Evolutionary conservation across 441 rosid genomes (phyloP), one percentile per base, ranked within the genome.

Genomic region (Populus hybrid): DNA sequence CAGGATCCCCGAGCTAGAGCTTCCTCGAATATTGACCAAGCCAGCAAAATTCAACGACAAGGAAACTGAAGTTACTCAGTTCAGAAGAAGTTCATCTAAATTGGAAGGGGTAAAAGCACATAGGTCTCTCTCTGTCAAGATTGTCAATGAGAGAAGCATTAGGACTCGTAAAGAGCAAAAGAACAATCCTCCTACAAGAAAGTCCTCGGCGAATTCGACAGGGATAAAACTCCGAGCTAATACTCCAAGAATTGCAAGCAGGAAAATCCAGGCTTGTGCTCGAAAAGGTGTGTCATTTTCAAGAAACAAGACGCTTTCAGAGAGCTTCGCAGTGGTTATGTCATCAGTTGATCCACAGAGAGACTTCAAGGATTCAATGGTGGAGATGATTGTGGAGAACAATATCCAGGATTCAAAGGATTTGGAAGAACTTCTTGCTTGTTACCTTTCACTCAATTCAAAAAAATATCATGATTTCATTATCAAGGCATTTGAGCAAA

Each of bases 361-460:
- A 73, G 97, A 95, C 70, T 95, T 95, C 88, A 87, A 85, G 76
- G 95, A 95, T 6, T 95, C 98, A 2, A 95, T 95, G 99, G 86
- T 94, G 88, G 98, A 95, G 87, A 94, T 95, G 99, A 95, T 95
- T 16, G 78, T 79, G 65, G 95, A 90, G 86, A 89, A 95, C 82
- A 87, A 91, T 69, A 89, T 95, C 78, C 87, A 85, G 76, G 84
- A 80, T 20, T 86, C 97, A 0, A 90, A 88, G 82, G 99, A 94
- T 24, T 86, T 95, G 67, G 99, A 94, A 75, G 98, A 95, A 65
- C 92, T 94, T 68, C 94, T 95, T 18, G 97, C 98, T 18, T 92
- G 97, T 73, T 94, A 92, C 74, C 97, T 95, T 14, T 87, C 92
- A 24, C 84, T 95, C 30, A 94, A 94, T 85, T 87, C 94, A 10